Evolutionary conservation across 2,329 filamentous ascomycete genomes (phyloP).

Genomic region (Botryotinia convoluta): DNA sequence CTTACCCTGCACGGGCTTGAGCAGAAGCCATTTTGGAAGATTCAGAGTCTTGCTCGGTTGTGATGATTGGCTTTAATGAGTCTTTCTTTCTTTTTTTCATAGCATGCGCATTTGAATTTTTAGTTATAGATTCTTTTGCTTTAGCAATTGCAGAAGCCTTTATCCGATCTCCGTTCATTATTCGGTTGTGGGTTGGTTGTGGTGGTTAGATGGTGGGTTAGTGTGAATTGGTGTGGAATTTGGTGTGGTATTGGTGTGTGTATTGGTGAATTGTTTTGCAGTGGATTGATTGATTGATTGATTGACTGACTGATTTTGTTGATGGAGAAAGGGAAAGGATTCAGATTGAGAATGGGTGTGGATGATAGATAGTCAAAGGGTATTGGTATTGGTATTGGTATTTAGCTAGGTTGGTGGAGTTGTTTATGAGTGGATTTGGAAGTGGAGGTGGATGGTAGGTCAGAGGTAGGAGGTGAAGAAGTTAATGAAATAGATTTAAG

Average conservation of each 20-base stretch:
- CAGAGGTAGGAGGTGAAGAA: background rate
- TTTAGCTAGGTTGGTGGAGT: background rate
- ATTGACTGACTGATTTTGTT: background rate
- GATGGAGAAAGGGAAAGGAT: background rate
- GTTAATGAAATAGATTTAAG: background rate
- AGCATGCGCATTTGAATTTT: constrained; percentile 46
- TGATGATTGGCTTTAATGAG: constrained; percentile 59
- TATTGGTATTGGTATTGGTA: background rate
- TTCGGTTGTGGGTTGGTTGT: constrained; percentile 10
- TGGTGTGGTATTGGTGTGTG: background rate
- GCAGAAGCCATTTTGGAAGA: constrained; percentile 34
- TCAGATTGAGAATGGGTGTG: background rate
- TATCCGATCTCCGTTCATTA: constrained; percentile 38
- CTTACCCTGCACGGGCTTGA: constrained; percentile 40
- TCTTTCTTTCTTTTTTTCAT: constrained; percentile 58
- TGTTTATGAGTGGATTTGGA: background rate
- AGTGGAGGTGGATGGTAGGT: constrained; percentile 2
- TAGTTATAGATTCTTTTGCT: constrained; percentile 52
- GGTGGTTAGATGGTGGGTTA: background rate
- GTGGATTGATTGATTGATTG: background rate
- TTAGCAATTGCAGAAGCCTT: constrained; percentile 52
- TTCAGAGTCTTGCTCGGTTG: constrained; percentile 45
- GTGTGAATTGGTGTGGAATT: background rate
- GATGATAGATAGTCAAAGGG: background rate
- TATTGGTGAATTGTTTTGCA: background rate